phyloP scores from a whole-genome alignment of 2,329 filamentous ascomycete genomes.

The Monosporascus sp. region DNA sequence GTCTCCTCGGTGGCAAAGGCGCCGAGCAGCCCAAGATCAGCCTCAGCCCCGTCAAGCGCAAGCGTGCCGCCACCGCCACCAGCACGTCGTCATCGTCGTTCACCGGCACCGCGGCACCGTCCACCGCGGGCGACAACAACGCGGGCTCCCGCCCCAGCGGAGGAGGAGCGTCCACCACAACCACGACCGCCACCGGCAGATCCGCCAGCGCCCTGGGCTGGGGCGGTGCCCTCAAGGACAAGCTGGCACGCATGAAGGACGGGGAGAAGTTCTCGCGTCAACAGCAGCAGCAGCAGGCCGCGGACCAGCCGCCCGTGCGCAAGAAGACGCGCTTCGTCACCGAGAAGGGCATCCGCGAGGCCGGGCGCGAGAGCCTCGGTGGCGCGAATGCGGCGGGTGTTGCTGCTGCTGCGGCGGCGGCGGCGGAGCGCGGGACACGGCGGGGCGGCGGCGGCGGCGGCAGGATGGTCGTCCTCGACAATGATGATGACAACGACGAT shows the following conservation, averaged over 20 bases:
- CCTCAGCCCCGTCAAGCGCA: conserved; percentile 58
- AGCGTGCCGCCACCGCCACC: conserved; percentile 47
- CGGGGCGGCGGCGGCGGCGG: not conserved
- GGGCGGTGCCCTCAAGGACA: conserved; percentile 50
- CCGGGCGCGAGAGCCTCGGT: conserved; percentile 68
- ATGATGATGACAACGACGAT: conserved; percentile 34
- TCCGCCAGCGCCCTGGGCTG: conserved; percentile 41
- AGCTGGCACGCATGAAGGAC: conserved; percentile 58
- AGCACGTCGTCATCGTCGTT: conserved; percentile 7
- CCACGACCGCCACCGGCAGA: conserved; percentile 3
- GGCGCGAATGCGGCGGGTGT: conserved; percentile 28
- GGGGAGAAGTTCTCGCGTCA: conserved; percentile 43
- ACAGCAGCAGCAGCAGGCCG: conserved; percentile 1
- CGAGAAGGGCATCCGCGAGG: conserved; percentile 71
- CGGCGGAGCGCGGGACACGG: not conserved
- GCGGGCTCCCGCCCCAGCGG: not conserved
- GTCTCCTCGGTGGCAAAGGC: conserved; percentile 34
- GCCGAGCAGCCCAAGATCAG: conserved; percentile 41
- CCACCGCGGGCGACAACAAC: not conserved
- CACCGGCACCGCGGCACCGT: not conserved
- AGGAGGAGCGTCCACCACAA: not conserved
- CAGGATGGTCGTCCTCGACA: conserved; percentile 13
- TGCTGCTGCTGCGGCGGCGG: not conserved
- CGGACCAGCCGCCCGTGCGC: conserved; percentile 43
- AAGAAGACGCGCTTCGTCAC: conserved; percentile 80